These are phyloP conservation scores for Trichoderma sp. DNA, from an alignment of 2,329 filamentous ascomycete species.

Conservation along the genomic window DNA sequence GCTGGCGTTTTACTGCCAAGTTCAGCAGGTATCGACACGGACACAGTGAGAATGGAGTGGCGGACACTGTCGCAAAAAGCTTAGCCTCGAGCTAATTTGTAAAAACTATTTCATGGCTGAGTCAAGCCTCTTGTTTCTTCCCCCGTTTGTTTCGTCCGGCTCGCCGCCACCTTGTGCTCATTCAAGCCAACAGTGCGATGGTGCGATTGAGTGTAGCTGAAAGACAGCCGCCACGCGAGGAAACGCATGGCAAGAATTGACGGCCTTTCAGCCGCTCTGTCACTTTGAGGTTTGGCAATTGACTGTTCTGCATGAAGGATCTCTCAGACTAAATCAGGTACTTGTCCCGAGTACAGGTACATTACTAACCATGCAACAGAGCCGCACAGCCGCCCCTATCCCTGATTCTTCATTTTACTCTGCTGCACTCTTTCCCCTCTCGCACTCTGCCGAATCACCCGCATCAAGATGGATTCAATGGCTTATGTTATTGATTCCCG, in stretches of 20 bases:
- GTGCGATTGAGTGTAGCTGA: neutral
- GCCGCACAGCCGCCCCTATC: neutral
- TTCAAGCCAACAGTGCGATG: neutral
- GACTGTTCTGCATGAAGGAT: no score
- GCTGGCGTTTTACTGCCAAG: neutral
- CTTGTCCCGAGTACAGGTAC: no score
- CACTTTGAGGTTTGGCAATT: neutral
- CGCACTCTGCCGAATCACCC: slow-evolving; percentile 5
- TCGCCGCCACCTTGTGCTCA: neutral
- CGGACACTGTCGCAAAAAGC: slow-evolving; percentile 20
- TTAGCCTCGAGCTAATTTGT: slow-evolving; percentile 14
- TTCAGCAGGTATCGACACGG: neutral
- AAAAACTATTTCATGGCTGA: neutral
- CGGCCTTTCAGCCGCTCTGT: neutral
- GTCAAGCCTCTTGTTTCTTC: slow-evolving; percentile 1
- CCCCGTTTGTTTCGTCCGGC: neutral
- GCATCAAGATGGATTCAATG: neutral
- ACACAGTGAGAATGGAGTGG: neutral
- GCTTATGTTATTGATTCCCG: neutral
- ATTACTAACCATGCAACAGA: neutral
- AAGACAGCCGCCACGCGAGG: neutral
- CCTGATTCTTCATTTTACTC: neutral
- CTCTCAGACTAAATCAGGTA: no score
- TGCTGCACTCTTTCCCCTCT: neutral
- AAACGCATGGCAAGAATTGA: neutral